These are phyloP conservation scores for Floccularia luteovirens DNA, from an alignment of 768 basidiomycete species.

Conservation along the genomic window DNA sequence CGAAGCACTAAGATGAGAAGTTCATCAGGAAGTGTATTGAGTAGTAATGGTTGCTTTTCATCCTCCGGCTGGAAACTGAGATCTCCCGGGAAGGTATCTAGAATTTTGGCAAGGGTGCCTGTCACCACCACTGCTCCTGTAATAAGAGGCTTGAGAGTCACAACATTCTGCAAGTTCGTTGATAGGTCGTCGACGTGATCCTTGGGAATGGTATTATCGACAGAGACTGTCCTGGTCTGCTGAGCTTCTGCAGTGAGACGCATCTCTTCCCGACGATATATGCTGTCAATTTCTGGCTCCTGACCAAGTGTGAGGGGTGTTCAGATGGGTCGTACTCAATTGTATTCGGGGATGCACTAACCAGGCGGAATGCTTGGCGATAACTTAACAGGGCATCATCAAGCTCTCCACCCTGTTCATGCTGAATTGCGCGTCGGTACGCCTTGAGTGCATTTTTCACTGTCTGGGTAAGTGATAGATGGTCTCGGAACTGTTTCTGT, in stretches of 20 bases:
- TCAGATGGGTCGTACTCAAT: conserved; percentile 4
- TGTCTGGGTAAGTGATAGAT: conserved; percentile 4
- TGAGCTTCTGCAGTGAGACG: conserved; percentile 25
- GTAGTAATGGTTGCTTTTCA: conserved; percentile 45
- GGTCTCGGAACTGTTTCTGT: neutral
- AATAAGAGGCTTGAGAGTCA: conserved; percentile 15
- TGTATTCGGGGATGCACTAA: conserved; percentile 12
- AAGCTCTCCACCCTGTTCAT: conserved; percentile 67
- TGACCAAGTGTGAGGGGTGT: conserved; percentile 7
- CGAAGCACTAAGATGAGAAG: conserved; percentile 61
- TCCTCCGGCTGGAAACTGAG: conserved; percentile 64
- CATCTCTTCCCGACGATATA: conserved; percentile 55
- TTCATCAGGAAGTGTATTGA: conserved; percentile 70
- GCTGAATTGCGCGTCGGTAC: conserved; percentile 63
- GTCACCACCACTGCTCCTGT: conserved; percentile 17
- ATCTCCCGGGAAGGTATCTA: conserved; percentile 38
- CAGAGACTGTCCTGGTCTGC: conserved; percentile 9
- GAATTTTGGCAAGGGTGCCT: conserved; percentile 35
- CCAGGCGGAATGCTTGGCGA: conserved; percentile 70
- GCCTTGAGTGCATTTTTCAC: conserved; percentile 47
- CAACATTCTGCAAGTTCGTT: conserved; percentile 15
- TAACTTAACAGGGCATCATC: conserved; percentile 75
- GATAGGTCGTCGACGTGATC: conserved; percentile 17
- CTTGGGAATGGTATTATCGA: conserved; percentile 1
- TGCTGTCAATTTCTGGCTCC: conserved; percentile 68